Evolutionary conservation across 495 filamentous ascomycete species (phyloP), one percentile per base, ranked within the genome.

Genomic region (Barbatosphaeria neglecta): DNA sequence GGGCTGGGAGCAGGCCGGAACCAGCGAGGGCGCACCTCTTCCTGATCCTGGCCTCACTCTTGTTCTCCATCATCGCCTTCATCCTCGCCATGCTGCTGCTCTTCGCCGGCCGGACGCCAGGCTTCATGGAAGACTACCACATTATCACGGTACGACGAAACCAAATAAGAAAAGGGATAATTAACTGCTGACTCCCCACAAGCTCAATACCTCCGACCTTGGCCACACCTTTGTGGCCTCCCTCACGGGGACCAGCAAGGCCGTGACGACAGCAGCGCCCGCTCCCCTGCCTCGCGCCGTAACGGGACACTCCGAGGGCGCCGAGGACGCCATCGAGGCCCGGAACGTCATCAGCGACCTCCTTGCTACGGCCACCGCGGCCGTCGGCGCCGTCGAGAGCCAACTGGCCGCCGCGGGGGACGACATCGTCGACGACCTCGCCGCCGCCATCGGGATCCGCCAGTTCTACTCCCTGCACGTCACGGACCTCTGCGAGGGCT

Each of bases 391-490:
- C 31, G 50, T 69, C 39, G 33, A 58, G 38, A 48, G 51, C 48
- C 55, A 68, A 24, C 54, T 61, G 31, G 44, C 46, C 37, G 55
- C 56, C 40, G 43, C 56, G 6, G 51, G 72, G 43, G 50, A 53
- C 47, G 51, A 61, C 24, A 54, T 65, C 19, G 43, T 41, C 41
- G 69, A 74, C 49, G 54, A 66, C 31, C 43, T 78, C 13, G 66
- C 69, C 1, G 52, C 62, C 5, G 50, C 69, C 3, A 67, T 80
- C 5, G 76, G 76, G 13, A 70, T 86, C 43, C 68, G 77, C n/a
- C 72, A 86, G 52, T 93, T 82, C 65, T 90, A 90, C 63, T 80
- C 78, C 35, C 54, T 81, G 18, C 83, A 90, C 53, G 56, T 87
- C 43, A 75, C 87, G 63, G 71, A 78, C 46, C 75, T 80, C 54